These are phyloP conservation scores for Fusarium torulosum DNA, from an alignment of 2,329 filamentous ascomycete genomes.

Conservation along the genomic window DNA sequence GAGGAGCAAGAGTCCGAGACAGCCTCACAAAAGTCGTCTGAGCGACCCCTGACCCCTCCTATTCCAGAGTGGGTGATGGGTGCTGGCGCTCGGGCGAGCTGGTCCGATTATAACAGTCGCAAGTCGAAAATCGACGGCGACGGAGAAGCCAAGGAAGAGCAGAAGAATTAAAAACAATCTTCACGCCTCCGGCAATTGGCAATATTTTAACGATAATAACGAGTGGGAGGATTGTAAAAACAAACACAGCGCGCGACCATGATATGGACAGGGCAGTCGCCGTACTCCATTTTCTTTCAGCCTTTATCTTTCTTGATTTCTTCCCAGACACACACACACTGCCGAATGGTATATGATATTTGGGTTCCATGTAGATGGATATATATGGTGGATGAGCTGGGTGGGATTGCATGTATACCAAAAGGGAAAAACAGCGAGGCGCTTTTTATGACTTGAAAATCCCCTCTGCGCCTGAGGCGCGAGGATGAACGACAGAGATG, in stretches of 20 bases:
- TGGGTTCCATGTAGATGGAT: constrained; percentile 9
- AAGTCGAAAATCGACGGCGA: constrained; percentile 44
- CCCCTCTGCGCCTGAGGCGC: constrained; percentile 31
- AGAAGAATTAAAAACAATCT: constrained; percentile 19
- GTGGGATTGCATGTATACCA: constrained; percentile 36
- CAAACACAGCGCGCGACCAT: constrained; percentile 36
- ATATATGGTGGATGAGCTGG: constrained; percentile 13
- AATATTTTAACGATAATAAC: constrained; percentile 35
- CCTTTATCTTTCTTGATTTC: constrained; percentile 9
- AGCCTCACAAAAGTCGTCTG: constrained; percentile 47
- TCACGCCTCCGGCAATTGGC: constrained; percentile 1
- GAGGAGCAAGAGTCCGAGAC: constrained; percentile 44
- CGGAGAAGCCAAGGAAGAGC: constrained; percentile 7
- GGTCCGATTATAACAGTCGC: constrained; percentile 61
- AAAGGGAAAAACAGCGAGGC: constrained; percentile 39
- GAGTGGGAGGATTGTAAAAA: constrained; percentile 10
- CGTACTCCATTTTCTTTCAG: constrained; percentile 28
- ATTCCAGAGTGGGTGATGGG: constrained; percentile 72
- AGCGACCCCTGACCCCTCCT: constrained; percentile 68
- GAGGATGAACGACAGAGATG: constrained; percentile 33
- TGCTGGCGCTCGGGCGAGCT: constrained; percentile 63
- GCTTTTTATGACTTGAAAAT: constrained; percentile 38
- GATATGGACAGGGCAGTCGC: constrained; percentile 28
- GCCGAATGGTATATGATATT: constrained; percentile 14
- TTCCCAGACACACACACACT: neutral